A percentile compares a stretch with the other conserved stretches of the same genome.
phyloP scores from a whole-genome alignment of 768 basidiomycete genomes.

The Mycena kentingensis region DNA sequence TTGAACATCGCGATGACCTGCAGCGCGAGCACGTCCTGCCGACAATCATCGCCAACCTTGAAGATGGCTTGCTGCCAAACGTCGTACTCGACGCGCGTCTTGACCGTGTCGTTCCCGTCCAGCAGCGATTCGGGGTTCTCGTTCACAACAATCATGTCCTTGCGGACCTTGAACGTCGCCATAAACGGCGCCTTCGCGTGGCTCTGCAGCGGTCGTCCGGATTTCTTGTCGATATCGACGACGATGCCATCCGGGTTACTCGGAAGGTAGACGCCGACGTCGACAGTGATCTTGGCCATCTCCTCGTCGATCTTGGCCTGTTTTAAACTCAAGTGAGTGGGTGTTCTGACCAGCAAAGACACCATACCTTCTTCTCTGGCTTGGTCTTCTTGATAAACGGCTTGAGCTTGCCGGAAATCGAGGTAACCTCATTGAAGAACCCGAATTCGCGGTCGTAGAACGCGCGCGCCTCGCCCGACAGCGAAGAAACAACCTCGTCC shows the following conservation, averaged over 20 bases:
- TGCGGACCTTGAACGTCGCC: conserved; percentile 98
- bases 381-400: conserved; percentile 95
- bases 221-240: conserved; percentile 96
- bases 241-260: conserved; percentile 97
- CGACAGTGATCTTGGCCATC: conserved; percentile 93
- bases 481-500: conserved; percentile 71
- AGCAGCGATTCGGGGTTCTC: conserved; percentile 75
- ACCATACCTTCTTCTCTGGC: conserved; percentile 87
- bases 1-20: conserved; percentile 99
- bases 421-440: conserved; percentile 96
- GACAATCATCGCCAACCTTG: conserved; percentile 99
- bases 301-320: conserved; percentile 99
- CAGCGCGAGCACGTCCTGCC: conserved; percentile 96
- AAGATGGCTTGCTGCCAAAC: conserved; percentile 99
- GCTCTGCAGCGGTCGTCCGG: conserved; percentile 92
- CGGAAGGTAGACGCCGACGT: conserved; percentile 95
- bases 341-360: neutral
- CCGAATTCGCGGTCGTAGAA: conserved; percentile 95
- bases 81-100: conserved; percentile 70
- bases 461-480: conserved; percentile 83
- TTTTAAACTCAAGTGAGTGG: conserved; percentile 11
- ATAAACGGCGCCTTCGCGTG: conserved; percentile 99
- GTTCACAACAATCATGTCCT: conserved; percentile 70
- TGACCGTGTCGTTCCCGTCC: conserved; percentile 57
- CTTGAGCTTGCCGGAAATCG: conserved; percentile 96